Percentiles rank a stretch among this genome's conserved stretches.
These are phyloP conservation scores for Penicillium brasilianum DNA, from an alignment of 2,329 filamentous ascomycete genomes.

Conservation along the genomic window DNA sequence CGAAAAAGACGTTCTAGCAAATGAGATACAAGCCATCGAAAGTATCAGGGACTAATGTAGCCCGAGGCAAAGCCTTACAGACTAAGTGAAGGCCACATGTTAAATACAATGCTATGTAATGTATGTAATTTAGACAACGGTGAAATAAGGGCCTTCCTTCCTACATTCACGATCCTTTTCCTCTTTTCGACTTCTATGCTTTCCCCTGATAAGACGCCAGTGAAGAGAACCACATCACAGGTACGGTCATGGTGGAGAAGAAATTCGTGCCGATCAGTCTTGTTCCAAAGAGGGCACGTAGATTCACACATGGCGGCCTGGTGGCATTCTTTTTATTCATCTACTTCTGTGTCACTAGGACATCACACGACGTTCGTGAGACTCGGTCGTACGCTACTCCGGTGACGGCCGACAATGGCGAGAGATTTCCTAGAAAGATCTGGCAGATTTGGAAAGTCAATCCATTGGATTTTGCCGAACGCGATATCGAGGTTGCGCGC, in stretches of 20 bases:
- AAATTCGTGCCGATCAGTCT: slow-evolving; percentile 1
- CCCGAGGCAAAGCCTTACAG: neutral
- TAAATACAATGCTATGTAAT: neutral
- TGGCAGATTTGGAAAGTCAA: slow-evolving; percentile 80
- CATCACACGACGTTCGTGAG: neutral
- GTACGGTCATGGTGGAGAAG: slow-evolving; percentile 13
- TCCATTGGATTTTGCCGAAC: slow-evolving; percentile 68
- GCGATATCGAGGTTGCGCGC: slow-evolving; percentile 62
- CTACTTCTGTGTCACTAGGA: neutral
- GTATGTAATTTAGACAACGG: neutral
- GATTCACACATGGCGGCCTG: slow-evolving; percentile 6
- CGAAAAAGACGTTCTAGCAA: neutral
- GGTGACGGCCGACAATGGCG: slow-evolving; percentile 1
- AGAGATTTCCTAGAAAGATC: slow-evolving; percentile 67
- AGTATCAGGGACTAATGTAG: neutral
- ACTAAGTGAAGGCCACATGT: neutral
- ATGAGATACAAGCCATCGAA: neutral
- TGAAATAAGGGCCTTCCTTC: neutral
- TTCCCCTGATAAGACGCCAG: slow-evolving; percentile 49
- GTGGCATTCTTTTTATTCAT: slow-evolving; percentile 8
- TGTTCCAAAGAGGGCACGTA: neutral
- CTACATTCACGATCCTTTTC: neutral
- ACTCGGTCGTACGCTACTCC: neutral
- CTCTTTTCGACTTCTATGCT: slow-evolving; percentile 50
- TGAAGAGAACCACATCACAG: slow-evolving; percentile 5